Percentiles rank a stretch among this genome's conserved stretches.
Conservation (phyloP, 2,329 filamentous ascomycete species). For the Penicillium sp. region DNA sequence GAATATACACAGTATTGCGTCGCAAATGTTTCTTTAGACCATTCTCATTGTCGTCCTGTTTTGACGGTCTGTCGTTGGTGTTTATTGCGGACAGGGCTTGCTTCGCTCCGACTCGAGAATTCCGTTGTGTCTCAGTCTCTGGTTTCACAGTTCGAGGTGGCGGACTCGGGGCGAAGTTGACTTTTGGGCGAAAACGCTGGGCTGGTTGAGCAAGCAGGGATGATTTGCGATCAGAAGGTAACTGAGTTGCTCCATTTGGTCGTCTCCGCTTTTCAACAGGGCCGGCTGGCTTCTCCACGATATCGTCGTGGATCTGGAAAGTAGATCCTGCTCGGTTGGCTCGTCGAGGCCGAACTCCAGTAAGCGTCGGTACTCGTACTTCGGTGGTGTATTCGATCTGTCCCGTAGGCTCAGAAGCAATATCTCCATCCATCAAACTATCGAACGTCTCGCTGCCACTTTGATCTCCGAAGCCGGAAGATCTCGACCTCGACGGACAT, state of each 20-base stretch:
- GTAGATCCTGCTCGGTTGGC: slow-evolving; percentile 24
- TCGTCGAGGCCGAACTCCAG: slow-evolving; percentile 30
- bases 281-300: slow-evolving; percentile 12
- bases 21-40: slow-evolving; percentile 33
- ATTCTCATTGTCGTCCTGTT: slow-evolving; percentile 11
- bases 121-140: slow-evolving; percentile 8
- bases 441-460: slow-evolving; percentile 21
- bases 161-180: slow-evolving; percentile 27
- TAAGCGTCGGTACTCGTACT: slow-evolving; percentile 32
- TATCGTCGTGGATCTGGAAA: slow-evolving; percentile 44
- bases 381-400: slow-evolving; percentile 44
- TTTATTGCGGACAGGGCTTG: slow-evolving; percentile 18
- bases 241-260: slow-evolving; percentile 16
- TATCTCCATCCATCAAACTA: slow-evolving; percentile 27
- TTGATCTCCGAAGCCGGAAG: slow-evolving; percentile 18
- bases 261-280: slow-evolving; percentile 16
- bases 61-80: slow-evolving; percentile 9
- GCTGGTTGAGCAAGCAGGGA: slow-evolving; percentile 42
- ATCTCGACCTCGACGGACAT: slow-evolving; percentile 29
- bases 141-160: slow-evolving; percentile 14
- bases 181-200: slow-evolving; percentile 39
- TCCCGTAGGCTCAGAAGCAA: slow-evolving; percentile 35
- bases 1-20: slow-evolving; percentile 43
- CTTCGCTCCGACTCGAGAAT: slow-evolving; percentile 9
- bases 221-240: slow-evolving; percentile 25